These are phyloP conservation scores for Chrysoporthe cubensis DNA, from an alignment of 2,329 filamentous ascomycete genomes.

Conservation along the genomic window DNA sequence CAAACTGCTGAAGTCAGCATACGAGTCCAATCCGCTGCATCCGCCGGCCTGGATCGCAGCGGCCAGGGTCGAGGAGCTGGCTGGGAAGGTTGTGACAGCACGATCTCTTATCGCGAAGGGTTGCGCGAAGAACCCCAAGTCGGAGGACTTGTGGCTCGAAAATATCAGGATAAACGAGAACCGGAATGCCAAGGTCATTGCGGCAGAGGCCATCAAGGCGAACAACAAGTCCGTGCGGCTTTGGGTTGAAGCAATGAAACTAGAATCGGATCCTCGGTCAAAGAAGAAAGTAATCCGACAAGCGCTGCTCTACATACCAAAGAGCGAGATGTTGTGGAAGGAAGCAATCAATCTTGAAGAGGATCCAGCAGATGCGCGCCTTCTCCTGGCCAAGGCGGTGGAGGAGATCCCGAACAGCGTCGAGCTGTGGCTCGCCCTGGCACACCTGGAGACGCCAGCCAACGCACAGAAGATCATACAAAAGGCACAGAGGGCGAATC, in stretches of 20 bases:
- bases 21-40: conserved; percentile 95
- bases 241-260: conserved; percentile 94
- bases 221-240: conserved; percentile 87
- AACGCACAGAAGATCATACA: conserved; percentile 96
- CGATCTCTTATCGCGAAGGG: conserved; percentile 86
- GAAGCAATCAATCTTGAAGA: conserved; percentile 95
- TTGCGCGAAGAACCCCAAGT: conserved; percentile 89
- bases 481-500: conserved; percentile 89
- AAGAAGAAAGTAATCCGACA: conserved; percentile 93
- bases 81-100: conserved; percentile 88
- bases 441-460: conserved; percentile 84
- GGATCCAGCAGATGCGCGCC: conserved; percentile 80
- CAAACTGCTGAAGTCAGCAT: conserved; percentile 91
- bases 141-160: conserved; percentile 94
- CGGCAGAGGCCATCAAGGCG: conserved; percentile 87
- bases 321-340: conserved; percentile 98
- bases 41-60: conserved; percentile 96
- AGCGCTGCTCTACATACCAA: conserved; percentile 88
- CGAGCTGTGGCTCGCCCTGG: conserved; percentile 92
- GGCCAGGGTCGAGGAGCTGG: conserved; percentile 87
- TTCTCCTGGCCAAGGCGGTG: conserved; percentile 91
- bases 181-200: conserved; percentile 94
- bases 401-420: conserved; percentile 93
- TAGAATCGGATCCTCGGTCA: conserved; percentile 79
- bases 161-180: conserved; percentile 92